These are phyloP conservation scores for Aciculoconidium aculeatum DNA, from an alignment of 805 yeast species.

Conservation along the genomic window DNA sequence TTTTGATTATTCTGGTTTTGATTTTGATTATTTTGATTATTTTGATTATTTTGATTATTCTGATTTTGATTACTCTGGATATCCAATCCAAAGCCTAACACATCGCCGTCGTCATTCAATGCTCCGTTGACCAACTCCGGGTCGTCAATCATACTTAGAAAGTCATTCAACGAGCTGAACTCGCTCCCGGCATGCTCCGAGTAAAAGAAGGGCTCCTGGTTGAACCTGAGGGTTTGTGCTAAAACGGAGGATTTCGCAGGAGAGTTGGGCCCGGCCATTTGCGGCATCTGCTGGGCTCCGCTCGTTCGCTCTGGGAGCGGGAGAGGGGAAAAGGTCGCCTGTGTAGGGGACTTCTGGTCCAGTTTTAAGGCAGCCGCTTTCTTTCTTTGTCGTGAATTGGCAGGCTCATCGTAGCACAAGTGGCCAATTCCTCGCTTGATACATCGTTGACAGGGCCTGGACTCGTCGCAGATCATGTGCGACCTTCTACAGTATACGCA, in stretches of 20 bases:
- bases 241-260: conserved; percentile 18
- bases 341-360: conserved; percentile 3
- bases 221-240: conserved; percentile 37
- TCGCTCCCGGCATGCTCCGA: conserved; percentile 93
- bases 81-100: too few relatives aligned
- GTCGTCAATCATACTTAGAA: conserved; percentile 84
- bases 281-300: conserved; percentile 4
- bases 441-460: conserved; percentile 75
- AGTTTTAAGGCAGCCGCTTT: conserved; percentile 24
- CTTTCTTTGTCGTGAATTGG: conserved; percentile 36
- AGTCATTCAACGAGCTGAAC: conserved; percentile 83
- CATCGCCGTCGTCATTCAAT: conserved; percentile 17
- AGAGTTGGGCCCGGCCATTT: conserved; percentile 2
- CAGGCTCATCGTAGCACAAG: conserved; percentile 72
- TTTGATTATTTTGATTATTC: too few relatives aligned
- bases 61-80: too few relatives aligned
- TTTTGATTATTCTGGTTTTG: too few relatives aligned
- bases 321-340: conserved; percentile 5
- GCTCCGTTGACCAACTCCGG: conserved; percentile 57
- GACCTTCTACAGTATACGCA: conserved; percentile 91
- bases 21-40: too few relatives aligned
- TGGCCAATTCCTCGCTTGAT: conserved; percentile 84
- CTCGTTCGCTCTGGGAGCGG: conserved; percentile 2
- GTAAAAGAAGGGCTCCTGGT: conserved; percentile 73
- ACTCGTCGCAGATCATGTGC: conserved; percentile 88